Base-by-base conservation (phyloP, 2,329 filamentous ascomycete species). In the Rutstroemia sp. region DNA sequence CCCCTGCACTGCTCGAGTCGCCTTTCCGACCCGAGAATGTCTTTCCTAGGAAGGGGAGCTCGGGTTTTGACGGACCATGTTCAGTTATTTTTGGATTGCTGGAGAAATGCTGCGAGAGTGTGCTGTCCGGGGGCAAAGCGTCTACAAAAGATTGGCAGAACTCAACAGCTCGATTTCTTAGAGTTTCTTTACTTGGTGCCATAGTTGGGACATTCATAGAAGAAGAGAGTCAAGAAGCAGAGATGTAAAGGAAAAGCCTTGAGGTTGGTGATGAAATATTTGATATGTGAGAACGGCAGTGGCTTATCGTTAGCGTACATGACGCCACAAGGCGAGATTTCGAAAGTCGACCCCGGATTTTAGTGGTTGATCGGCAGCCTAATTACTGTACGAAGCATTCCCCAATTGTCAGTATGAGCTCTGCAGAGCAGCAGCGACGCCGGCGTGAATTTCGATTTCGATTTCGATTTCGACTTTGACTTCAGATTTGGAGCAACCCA, bases 41-140 rank as follows among this genome's bases (percentile, higher is more conserved):
- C 47, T 69, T 68, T 16, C 66, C 69, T 1, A 75, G 64, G 59
- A 74, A 75, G 2, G 71, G 72, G 0, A 75, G 67, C 4, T 67
- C 67, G 3, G 65, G 54, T 27, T 50, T 64, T 40, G 58, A 44
- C 4, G 73, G 73, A 1, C 73, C 73, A 59, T 75, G 72, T 63
- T 75, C 73, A 2, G 69, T 70, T 57, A 75, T 75, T 21, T 27
- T 36, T 9, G 55, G 55, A 23, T 25, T 34, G 17, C 48, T n/a
- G 36, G 47, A 23, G 58, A 60, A 60, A 21, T 49, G 49, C 45
- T 21, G 7, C 21, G 40, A 49, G 12, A 58, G 36, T 19, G 58
- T 54, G 7, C 45, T n/a, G 5, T n/a, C 10, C 4, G 58, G 56
- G 2, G 56, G 23, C 6, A 40, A 7, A 8, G 39, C 42, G 14